Evolutionary conservation across 352 stramenopile genomes (phyloP), one percentile per base, ranked within the genome.

Genomic region (Phytophthora tubulina): DNA sequence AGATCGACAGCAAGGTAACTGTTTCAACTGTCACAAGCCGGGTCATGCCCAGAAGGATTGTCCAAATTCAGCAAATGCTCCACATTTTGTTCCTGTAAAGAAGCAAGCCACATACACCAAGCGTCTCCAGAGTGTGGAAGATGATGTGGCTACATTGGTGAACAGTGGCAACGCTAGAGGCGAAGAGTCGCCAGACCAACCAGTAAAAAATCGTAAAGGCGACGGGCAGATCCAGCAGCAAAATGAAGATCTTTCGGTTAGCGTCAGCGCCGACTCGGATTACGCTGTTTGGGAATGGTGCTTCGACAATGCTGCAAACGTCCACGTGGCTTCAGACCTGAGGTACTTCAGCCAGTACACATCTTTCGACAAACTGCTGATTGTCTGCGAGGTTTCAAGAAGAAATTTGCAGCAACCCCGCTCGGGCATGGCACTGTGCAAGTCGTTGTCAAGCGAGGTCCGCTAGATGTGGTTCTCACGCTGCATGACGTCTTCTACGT

Each of bases 291-390:
- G 50, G 38, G 50, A 61, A 36, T 68, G 60, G 60, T 68, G 60
- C 42, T 68, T 68, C 13, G 60, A 61, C 15, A 68, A 68, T 15
- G 50, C 50, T 39, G 21, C 50, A 27, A 68, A 68, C 31, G 50
- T 61, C 7, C 50, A 68, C 33, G 9, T 54, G n/a, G 41, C 41
- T 1, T 60, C n/a, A 0, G 50, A 56, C 33, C 17, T 17, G 2
- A 33, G 51, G 3, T 69, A 69, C 42, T 69, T 62, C 11, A 62
- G 21, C 7, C 6, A 50, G 21, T 57, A 57, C 33, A 48, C 10
- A n/a, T n/a, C n/a, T n/a, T n/a, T n/a, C n/a, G n/a, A n/a, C n/a
- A n/a, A n/a, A n/a, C n/a, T n/a, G n/a, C n/a, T n/a, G n/a, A n/a
- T n/a, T n/a, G n/a, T n/a, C n/a, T n/a, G n/a, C n/a, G 15, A 17